Evolutionary conservation across 495 filamentous ascomycete genomes (phyloP).

Genomic region (Choiromyces venosus): DNA sequence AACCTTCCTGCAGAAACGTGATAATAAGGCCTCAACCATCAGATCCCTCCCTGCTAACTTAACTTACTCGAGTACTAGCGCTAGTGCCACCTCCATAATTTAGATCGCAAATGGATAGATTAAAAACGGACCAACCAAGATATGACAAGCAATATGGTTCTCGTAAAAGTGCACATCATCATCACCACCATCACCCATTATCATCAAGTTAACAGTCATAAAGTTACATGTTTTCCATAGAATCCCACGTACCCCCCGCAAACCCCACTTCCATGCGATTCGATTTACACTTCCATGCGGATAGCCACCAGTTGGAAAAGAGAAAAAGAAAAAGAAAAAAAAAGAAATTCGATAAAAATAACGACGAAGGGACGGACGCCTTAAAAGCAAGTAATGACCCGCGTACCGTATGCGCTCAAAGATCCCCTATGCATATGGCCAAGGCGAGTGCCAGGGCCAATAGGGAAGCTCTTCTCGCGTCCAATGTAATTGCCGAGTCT

Average conservation of each 20-base stretch:
- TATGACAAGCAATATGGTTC: neutral
- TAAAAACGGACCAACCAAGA: neutral
- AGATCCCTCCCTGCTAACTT: too few species aligned
- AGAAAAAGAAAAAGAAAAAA: neutral
- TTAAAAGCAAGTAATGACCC: neutral
- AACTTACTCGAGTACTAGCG: neutral
- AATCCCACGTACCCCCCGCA: neutral
- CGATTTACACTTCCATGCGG: conserved; percentile 1
- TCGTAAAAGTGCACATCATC: conserved; percentile 1
- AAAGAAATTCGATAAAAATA: neutral
- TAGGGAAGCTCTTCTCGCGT: neutral
- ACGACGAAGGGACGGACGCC: neutral
- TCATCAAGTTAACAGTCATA: neutral
- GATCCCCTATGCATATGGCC: neutral
- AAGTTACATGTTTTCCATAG: neutral
- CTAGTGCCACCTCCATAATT: neutral
- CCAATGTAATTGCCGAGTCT: neutral
- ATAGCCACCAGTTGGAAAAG: neutral
- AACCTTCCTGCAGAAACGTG: neutral
- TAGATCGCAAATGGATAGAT: neutral
- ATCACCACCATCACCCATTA: neutral
- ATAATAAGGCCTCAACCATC: conserved; percentile 1
- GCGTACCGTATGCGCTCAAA: neutral
- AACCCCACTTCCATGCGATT: neutral
- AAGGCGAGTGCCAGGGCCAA: neutral